A percentile compares a stretch with the other conserved stretches of the same genome.
These are phyloP conservation scores for Aspergillus conjunctus DNA, from an alignment of 495 filamentous ascomycete genomes.

Conservation along the genomic window DNA sequence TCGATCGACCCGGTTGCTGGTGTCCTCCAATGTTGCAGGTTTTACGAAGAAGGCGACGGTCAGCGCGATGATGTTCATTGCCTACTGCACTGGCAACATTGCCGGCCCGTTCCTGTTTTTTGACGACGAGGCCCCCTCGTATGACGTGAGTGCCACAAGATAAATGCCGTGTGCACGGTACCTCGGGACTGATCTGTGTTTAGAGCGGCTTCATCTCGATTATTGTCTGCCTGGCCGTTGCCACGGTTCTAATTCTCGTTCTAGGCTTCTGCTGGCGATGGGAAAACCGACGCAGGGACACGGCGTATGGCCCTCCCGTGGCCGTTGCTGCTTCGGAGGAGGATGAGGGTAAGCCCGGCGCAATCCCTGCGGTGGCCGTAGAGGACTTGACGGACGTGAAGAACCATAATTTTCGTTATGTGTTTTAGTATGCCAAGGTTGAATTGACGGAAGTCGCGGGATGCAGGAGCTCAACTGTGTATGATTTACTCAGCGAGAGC, in stretches of 20 bases:
- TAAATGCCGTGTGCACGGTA: neutral
- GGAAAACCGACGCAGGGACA: neutral
- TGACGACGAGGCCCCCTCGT: conserved; percentile 17
- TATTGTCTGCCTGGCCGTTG: neutral
- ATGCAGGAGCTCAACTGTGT: no score
- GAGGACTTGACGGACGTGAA: neutral
- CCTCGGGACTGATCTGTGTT: neutral
- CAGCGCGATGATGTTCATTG: conserved; percentile 23
- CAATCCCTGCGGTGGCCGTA: neutral
- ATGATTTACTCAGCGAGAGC: no score
- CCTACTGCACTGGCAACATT: conserved; percentile 45
- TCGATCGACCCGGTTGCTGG: conserved; percentile 11
- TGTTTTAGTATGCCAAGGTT: neutral
- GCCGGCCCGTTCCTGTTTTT: conserved; percentile 24
- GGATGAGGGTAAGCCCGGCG: neutral
- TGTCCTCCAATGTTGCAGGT: conserved; percentile 27
- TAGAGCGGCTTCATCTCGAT: conserved; percentile 6
- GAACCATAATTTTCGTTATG: conserved; percentile 6
- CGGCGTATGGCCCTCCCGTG: neutral
- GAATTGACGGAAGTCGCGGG: neutral
- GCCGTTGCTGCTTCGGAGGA: neutral
- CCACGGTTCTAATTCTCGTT: neutral
- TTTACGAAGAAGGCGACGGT: conserved; percentile 27
- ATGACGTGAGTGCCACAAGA: conserved; percentile 5
- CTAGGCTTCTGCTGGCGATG: neutral